Evolutionary conservation across 805 yeast genomes (phyloP), one percentile per base, ranked within the genome.

Genomic region (Saccharomycopsis microspora): DNA sequence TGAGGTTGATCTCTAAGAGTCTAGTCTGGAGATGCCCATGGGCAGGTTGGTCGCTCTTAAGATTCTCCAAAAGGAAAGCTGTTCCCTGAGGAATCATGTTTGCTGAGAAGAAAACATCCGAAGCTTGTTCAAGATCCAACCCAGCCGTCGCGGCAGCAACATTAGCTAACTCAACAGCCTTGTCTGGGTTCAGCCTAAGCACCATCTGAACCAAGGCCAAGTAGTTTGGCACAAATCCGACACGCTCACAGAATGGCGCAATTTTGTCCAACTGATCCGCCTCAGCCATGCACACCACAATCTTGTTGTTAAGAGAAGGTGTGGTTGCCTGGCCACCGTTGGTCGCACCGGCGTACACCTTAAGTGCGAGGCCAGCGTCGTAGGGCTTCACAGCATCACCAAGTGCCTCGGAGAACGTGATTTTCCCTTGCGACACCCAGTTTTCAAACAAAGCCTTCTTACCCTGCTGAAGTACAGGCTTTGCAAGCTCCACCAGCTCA

Each of bases 61-160:
- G 75, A 6, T 97, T 97, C 65, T 93, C 98, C 57, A 93, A 73
- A 60, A 93, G 70, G 70, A 93, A 87, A 9, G 98, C 96, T 34
- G 99, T 93, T 63, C 97, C 98, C 71, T 90, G 97, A 69, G 89
- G 98, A 57, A 93, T 80, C 61, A 78, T 82, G 67, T 90, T 89
- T 64, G 93, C 97, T 39, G 95, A 82, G 64, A 93, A 80, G 73
- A 93, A 93, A 55, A 93, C 82, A 62, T 93, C 98, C 33, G 96
- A 89, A 56, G 87, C 74, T 57, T 81, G 80, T 69, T 88, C 96
- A 54, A 89, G 72, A 54, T 89, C 87, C 54, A 93, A 69, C 54
- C 74, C 70, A 11, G 69, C 61, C 41, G 75, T 71, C 55, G 79
- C 73, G 55, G 86, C 75, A 53, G 93, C 74, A 54, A 88, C 83